Percentiles rank a stretch among this genome's conserved stretches.
phyloP scores from a whole-genome alignment of 192 early-diverging fungal species.

The Coemansia sp. region DNA sequence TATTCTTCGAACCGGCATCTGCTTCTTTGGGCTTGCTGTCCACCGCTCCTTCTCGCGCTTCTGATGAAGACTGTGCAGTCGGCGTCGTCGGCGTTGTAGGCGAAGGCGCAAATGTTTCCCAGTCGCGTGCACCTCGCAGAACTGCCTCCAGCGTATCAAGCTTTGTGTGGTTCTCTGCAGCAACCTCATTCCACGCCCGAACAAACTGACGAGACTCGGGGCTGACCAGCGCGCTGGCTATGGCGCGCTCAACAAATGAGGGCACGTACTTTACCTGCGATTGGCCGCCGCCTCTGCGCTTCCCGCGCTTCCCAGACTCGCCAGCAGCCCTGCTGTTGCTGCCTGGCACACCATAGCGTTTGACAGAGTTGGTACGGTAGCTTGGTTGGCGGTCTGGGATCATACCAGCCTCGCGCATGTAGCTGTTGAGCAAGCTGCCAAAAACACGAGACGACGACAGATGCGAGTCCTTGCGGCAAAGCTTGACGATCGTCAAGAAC shows the following conservation, averaged over 20 bases:
- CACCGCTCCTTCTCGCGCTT: not conserved
- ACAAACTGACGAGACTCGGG: constrained; percentile 67
- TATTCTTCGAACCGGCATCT: not conserved
- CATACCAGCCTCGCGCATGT: constrained; percentile 52
- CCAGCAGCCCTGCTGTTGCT: constrained; percentile 23
- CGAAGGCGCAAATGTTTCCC: constrained; percentile 31
- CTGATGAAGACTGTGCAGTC: not conserved
- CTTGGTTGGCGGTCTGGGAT: constrained; percentile 53
- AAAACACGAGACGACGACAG: constrained; percentile 46
- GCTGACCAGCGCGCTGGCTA: constrained; percentile 68
- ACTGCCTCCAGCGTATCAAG: constrained; percentile 61
- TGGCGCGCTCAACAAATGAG: constrained; percentile 68
- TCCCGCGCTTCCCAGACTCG: constrained; percentile 35
- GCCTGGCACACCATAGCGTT: constrained; percentile 20
- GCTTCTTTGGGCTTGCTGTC: not conserved
- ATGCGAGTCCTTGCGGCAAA: constrained; percentile 55
- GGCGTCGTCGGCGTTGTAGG: constrained; percentile 18
- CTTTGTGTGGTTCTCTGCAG: constrained; percentile 51
- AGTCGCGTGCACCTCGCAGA: constrained; percentile 48
- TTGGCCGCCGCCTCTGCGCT: constrained; percentile 31
- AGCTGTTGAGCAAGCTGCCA: constrained; percentile 49
- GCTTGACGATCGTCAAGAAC: constrained; percentile 60
- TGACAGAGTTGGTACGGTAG: constrained; percentile 36
- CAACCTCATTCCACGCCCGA: constrained; percentile 64
- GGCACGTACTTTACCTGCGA: constrained; percentile 58